These are phyloP conservation scores for Wallemia hederae DNA, from an alignment of 1,284 basidiomycete species.

Conservation along the genomic window DNA sequence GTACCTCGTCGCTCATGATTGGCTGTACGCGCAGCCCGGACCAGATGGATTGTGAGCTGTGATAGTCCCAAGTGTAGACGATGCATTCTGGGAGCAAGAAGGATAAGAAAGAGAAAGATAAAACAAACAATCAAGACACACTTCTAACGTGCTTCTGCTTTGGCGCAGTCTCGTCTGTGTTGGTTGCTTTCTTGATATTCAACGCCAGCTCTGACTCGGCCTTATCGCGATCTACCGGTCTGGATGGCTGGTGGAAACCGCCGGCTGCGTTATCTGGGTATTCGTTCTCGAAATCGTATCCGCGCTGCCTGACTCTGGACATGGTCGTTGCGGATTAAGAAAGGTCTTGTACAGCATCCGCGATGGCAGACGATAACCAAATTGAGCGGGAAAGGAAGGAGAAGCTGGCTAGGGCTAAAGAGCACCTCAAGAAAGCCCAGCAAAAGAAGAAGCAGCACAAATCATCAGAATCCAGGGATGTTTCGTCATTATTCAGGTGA, in stretches of 20 bases:
- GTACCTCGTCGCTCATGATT: slow-evolving; percentile 74
- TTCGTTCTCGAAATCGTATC: neutral
- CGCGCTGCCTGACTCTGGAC: neutral
- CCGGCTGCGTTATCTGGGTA: neutral
- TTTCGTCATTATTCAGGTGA: neutral
- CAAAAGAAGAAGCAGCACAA: neutral
- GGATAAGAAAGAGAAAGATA: neutral
- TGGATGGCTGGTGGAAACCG: slow-evolving; percentile 49
- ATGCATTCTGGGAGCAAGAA: slow-evolving; percentile 51
- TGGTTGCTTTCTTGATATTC: slow-evolving; percentile 91
- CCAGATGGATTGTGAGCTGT: slow-evolving; percentile 90
- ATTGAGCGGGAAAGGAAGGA: neutral
- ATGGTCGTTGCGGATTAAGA: neutral
- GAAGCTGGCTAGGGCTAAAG: neutral
- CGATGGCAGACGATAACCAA: neutral
- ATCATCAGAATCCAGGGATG: neutral
- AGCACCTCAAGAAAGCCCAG: neutral
- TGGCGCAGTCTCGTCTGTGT: slow-evolving; percentile 62
- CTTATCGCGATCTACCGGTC: slow-evolving; percentile 88
- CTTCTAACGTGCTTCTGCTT: slow-evolving; percentile 52
- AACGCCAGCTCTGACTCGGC: slow-evolving; percentile 67
- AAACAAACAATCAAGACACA: neutral
- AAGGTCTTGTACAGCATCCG: neutral
- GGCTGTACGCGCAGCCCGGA: slow-evolving; percentile 77
- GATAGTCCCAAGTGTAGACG: slow-evolving; percentile 94